Conservation (phyloP, 163 green algal species). For the Prototheca cutis region DNA sequence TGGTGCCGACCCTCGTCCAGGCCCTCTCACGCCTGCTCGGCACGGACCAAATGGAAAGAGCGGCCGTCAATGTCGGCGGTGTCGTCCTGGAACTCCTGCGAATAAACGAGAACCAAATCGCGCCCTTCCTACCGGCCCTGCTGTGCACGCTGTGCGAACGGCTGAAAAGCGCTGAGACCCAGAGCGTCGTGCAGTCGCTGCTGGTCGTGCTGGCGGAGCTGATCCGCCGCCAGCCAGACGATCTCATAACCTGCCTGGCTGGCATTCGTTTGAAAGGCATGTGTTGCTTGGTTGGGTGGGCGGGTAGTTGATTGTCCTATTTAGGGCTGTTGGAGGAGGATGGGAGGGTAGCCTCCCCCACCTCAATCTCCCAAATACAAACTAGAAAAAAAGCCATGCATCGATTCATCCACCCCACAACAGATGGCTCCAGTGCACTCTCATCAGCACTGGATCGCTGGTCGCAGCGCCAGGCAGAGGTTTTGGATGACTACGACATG, state of each 20-base stretch:
- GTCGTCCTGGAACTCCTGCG: constrained; percentile 39
- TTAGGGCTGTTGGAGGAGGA: too few relatives aligned
- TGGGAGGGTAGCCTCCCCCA: too few relatives aligned
- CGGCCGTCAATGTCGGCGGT: constrained; percentile 18
- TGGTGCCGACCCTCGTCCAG: constrained; percentile 15
- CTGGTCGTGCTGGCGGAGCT: constrained; percentile 44
- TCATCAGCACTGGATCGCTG: constrained; percentile 47
- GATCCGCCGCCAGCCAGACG: constrained; percentile 21
- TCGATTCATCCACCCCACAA: not conserved
- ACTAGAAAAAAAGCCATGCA: too few relatives aligned
- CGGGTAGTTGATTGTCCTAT: too few relatives aligned
- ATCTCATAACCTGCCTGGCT: constrained; percentile 45
- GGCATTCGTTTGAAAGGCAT: not conserved
- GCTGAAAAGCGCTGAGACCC: constrained; percentile 28
- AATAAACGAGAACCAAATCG: constrained; percentile 20
- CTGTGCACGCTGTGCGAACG: constrained; percentile 25
- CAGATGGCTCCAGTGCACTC: constrained; percentile 28
- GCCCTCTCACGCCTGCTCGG: constrained; percentile 23
- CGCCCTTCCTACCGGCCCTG: constrained; percentile 19
- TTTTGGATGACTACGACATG: constrained; percentile 46
- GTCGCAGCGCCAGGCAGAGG: constrained; percentile 52
- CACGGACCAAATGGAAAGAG: constrained; percentile 24
- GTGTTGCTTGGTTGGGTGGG: not conserved
- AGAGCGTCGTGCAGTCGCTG: constrained; percentile 39
- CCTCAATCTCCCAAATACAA: too few relatives aligned